Conservation (phyloP, 1,284 basidiomycete genomes). For the Ceratobasidium sp. region DNA sequence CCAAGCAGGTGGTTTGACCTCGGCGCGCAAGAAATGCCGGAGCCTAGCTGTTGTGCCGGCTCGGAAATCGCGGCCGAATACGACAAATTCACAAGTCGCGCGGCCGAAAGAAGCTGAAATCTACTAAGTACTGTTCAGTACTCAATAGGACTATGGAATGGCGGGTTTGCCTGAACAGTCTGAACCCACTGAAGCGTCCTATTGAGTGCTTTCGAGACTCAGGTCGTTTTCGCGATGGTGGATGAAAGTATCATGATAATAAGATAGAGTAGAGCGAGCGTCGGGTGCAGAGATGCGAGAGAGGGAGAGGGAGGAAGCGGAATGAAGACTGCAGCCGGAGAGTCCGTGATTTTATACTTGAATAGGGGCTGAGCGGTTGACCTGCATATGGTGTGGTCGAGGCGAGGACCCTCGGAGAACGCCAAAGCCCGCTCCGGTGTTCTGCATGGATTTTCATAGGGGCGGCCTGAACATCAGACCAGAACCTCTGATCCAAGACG, state of each 20-base stretch:
- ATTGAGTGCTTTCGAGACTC: no score
- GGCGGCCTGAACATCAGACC: not conserved
- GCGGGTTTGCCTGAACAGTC: no score
- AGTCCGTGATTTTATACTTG: not conserved
- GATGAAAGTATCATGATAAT: slow-evolving; percentile 36
- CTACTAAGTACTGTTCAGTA: no score
- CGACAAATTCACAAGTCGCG: no score
- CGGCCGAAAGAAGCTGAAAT: no score
- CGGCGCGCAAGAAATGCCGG: no score
- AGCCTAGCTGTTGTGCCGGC: no score
- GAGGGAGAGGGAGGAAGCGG: slow-evolving; percentile 5
- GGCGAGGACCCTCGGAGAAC: not conserved
- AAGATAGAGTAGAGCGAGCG: slow-evolving; percentile 20
- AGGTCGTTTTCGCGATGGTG: slow-evolving; percentile 6
- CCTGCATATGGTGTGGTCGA: not conserved
- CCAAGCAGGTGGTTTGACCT: no score
- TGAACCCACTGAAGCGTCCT: no score
- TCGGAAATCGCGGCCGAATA: no score
- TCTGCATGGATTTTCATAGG: not conserved
- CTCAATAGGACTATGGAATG: no score
- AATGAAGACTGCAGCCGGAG: not conserved
- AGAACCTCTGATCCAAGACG: slow-evolving; percentile 11
- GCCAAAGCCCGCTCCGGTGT: not conserved
- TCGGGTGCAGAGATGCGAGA: slow-evolving; percentile 27
- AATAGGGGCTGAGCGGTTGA: slow-evolving; percentile 7